Percentiles rank a stretch among this genome's conserved stretches.
These are phyloP conservation scores for Pichia sorboxylosa DNA, from an alignment of 1,139 yeast genomes.

Conservation along the genomic window DNA sequence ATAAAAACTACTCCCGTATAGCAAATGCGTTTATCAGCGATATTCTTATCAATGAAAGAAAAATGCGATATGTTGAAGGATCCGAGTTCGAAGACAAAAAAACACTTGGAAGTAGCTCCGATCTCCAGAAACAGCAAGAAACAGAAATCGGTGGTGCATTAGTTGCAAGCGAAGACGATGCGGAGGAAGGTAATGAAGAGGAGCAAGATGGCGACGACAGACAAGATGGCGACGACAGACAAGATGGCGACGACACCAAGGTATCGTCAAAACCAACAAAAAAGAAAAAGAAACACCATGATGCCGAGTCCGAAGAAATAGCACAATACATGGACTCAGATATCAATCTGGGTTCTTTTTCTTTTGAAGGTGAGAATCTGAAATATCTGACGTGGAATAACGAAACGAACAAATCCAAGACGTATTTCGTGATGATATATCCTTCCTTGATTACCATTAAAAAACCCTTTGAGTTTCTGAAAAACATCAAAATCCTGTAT, in stretches of 20 bases:
- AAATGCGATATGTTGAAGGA: slow-evolving; percentile 23
- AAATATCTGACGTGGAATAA: slow-evolving; percentile 21
- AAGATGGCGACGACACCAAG: slow-evolving; percentile 4
- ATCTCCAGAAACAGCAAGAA: slow-evolving; percentile 12
- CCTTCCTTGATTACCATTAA: slow-evolving; percentile 24
- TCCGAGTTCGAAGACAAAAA: slow-evolving; percentile 9
- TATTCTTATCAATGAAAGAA: slow-evolving; percentile 35
- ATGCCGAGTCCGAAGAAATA: slow-evolving; percentile 13
- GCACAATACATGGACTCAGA: slow-evolving; percentile 6
- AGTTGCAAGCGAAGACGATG: slow-evolving; percentile 2
- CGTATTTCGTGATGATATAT: slow-evolving; percentile 24
- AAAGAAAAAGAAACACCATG: slow-evolving; percentile 16
- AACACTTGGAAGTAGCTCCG: slow-evolving; percentile 5
- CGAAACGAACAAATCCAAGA: slow-evolving; percentile 15
- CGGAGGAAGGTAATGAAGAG: slow-evolving; percentile 3
- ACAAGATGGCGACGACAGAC: slow-evolving; percentile 1
- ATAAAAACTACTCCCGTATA: slow-evolving; percentile 32
- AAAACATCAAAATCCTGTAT: slow-evolving; percentile 18
- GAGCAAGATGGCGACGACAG: slow-evolving; percentile 1
- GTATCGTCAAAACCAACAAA: background rate
- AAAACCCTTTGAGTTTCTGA: slow-evolving; percentile 25
- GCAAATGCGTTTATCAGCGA: slow-evolving; percentile 40
- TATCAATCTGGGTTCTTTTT: slow-evolving; percentile 23
- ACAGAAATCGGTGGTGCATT: slow-evolving; percentile 6
- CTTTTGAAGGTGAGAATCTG: slow-evolving; percentile 23